These are phyloP conservation scores for Prunus mume DNA, from an alignment of 306 rosid species.

Conservation along the genomic window DNA sequence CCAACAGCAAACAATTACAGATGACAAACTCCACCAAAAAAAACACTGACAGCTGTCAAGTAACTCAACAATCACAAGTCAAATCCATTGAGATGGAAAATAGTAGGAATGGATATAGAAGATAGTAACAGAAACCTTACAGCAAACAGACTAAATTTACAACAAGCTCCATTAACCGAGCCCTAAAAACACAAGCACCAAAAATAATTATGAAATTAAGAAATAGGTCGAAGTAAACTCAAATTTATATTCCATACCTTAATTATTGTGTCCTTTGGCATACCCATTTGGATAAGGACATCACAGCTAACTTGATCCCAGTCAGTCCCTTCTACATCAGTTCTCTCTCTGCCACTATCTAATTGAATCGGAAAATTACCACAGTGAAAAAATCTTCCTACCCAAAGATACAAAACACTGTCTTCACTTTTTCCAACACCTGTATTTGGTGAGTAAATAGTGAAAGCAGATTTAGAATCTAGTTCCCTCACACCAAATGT, in stretches of 20 bases:
- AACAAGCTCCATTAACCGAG: neutral
- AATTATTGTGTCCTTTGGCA: too few species aligned
- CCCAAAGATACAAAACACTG: conserved; percentile 68
- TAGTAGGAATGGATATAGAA: neutral
- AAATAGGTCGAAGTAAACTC: neutral
- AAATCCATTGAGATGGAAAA: neutral
- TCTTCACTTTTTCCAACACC: conserved; percentile 35
- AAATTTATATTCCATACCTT: neutral
- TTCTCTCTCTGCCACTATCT: conserved; percentile 49
- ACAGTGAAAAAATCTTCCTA: conserved; percentile 60
- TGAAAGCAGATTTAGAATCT: conserved; percentile 72
- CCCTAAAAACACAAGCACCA: neutral
- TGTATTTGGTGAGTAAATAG: conserved; percentile 57
- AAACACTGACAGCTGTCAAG: neutral
- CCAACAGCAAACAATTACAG: neutral
- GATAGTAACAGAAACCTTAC: neutral
- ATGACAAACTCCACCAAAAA: neutral
- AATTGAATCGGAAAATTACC: conserved; percentile 40
- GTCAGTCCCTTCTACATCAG: conserved; percentile 49
- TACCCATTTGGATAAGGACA: too few species aligned
- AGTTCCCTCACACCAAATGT: conserved; percentile 51
- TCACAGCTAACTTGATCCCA: conserved; percentile 30
- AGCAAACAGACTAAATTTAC: neutral
- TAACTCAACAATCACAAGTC: neutral
- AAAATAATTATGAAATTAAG: neutral